Conservation (phyloP, 2,329 filamentous ascomycete species). For the Ophiostoma novo-ulmi region DNA sequence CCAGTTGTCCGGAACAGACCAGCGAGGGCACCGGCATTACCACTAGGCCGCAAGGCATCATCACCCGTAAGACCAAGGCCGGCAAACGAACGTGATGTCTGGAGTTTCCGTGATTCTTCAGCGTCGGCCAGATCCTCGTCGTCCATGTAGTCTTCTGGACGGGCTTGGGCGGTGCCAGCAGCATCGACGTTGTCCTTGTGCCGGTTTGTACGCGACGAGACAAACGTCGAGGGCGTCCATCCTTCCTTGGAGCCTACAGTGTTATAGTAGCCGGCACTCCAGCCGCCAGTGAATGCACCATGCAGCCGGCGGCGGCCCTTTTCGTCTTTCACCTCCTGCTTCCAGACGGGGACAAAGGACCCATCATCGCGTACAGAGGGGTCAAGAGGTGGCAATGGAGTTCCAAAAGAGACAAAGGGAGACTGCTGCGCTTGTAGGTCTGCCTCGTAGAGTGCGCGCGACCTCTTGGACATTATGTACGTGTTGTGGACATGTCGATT, state of each 20-base stretch:
- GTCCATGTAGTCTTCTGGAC: conserved; percentile 93
- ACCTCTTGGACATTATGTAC: conserved; percentile 69
- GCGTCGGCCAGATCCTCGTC: conserved; percentile 89
- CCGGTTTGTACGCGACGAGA: conserved; percentile 79
- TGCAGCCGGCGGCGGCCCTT: conserved; percentile 84
- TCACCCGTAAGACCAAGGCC: conserved; percentile 65
- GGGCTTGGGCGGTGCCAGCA: conserved; percentile 42
- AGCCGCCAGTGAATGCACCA: conserved; percentile 94
- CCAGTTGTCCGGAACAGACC: conserved; percentile 68
- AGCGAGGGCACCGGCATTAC: conserved; percentile 44
- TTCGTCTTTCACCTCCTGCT: conserved; percentile 94
- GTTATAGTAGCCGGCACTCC: conserved; percentile 97
- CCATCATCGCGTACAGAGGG: conserved; percentile 78
- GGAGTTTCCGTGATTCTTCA: conserved; percentile 68
- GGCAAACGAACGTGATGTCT: conserved; percentile 68
- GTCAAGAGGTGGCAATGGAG: conserved; percentile 73
- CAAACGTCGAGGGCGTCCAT: conserved; percentile 88
- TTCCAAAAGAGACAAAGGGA: conserved; percentile 76
- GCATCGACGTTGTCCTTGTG: conserved; percentile 58
- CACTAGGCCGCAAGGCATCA: conserved; percentile 46
- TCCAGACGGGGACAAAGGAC: conserved; percentile 92
- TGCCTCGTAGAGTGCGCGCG: conserved; percentile 70
- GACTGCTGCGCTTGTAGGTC: conserved; percentile 63
- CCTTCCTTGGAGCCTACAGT: conserved; percentile 97
- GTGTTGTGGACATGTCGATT: conserved; percentile 7